Evolutionary conservation across 768 basidiomycete species (phyloP).

Genomic region (Suillus plorans): DNA sequence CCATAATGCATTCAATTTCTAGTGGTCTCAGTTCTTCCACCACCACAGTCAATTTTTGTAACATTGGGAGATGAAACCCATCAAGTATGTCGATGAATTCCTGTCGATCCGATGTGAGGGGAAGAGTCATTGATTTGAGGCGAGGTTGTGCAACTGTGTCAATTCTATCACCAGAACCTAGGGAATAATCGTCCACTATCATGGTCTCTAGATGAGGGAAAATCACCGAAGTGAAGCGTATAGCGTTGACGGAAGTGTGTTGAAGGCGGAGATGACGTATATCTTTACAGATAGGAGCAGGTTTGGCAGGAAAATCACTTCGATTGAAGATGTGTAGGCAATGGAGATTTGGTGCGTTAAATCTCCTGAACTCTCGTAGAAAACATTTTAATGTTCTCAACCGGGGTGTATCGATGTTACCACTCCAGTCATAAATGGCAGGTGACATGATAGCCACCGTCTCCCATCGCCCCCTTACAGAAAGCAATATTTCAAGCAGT

Average conservation of each 20-base stretch:
- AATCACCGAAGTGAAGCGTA: not conserved
- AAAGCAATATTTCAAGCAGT: not conserved
- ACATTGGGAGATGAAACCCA: not conserved
- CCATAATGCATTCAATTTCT: not conserved
- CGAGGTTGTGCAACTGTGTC: not conserved
- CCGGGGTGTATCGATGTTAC: not conserved
- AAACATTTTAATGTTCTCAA: slow-evolving; percentile 1
- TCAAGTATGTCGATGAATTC: not conserved
- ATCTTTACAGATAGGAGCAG: not conserved
- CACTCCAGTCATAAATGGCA: not conserved
- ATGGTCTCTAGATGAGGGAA: not conserved
- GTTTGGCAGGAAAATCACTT: not conserved
- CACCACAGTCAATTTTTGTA: not conserved
- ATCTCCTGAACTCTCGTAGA: not conserved
- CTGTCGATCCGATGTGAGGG: not conserved
- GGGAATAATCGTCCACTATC: not conserved
- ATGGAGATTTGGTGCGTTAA: not conserved
- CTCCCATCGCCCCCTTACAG: not conserved
- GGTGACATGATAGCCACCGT: not conserved
- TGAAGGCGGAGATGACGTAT: not conserved
- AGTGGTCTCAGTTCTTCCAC: not conserved
- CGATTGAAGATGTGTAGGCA: not conserved
- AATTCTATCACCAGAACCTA: not conserved
- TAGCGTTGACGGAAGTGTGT: not conserved
- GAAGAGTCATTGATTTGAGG: not conserved